A percentile compares a stretch with the other conserved stretches of the same genome.
phyloP scores from a whole-genome alignment of 73 alveolate genomes.

The Paramecium tetraurelia region DNA sequence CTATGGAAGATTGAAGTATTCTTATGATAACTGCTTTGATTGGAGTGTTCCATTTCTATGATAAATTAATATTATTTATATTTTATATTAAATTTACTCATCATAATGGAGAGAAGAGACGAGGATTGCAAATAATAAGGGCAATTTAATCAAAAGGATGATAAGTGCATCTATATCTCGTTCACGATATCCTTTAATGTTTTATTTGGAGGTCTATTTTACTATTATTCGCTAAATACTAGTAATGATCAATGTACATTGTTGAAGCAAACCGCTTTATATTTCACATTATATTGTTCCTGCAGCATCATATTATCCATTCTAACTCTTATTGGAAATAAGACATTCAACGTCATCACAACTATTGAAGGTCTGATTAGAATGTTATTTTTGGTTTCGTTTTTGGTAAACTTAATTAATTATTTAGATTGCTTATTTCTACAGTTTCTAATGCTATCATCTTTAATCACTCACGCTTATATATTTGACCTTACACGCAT shows the following conservation, averaged over 20 bases:
- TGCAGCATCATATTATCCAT: not conserved
- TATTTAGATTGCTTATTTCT: not conserved
- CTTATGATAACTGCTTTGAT: conserved; percentile 66
- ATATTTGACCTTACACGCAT: not conserved
- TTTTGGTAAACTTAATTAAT: not conserved
- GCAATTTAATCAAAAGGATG: not conserved
- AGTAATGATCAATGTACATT: not conserved
- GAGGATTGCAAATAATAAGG: not conserved
- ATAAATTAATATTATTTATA: not conserved
- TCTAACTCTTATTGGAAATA: not conserved
- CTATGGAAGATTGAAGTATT: conserved; percentile 61
- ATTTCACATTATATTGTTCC: not conserved
- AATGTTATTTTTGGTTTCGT: not conserved
- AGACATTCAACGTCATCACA: not conserved
- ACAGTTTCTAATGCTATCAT: not conserved
- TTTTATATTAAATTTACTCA: not conserved
- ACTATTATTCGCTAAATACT: not conserved
- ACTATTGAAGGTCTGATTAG: not conserved
- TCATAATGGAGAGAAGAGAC: not conserved
- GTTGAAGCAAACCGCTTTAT: not conserved
- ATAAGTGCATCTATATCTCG: not conserved
- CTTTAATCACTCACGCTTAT: not conserved
- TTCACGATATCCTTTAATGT: not conserved
- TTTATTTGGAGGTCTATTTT: not conserved
- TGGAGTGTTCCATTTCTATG: conserved; percentile 54